Evolutionary conservation across 2,329 filamentous ascomycete genomes (phyloP).

Genomic region (Claviceps fusiformis): DNA sequence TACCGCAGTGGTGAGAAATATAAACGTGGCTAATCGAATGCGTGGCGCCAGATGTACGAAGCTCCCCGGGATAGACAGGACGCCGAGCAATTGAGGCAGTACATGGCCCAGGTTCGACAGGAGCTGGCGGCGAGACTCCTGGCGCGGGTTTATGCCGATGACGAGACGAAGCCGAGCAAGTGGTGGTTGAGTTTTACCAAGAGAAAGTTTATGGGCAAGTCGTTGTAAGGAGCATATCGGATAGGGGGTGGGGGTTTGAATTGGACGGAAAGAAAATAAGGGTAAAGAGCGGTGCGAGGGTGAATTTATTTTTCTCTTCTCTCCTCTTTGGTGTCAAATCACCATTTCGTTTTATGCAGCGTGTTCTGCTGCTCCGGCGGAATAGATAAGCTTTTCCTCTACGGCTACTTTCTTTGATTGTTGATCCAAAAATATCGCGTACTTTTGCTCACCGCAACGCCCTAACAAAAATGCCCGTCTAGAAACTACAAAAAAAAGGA

Average conservation of each 20-base stretch:
- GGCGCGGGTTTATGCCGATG: conserved; percentile 74
- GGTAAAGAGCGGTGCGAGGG: no score
- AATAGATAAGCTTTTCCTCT: no score
- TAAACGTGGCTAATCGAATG: neutral
- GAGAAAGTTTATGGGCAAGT: conserved; percentile 99
- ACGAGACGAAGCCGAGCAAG: conserved; percentile 58
- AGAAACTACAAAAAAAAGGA: no score
- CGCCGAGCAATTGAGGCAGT: conserved; percentile 77
- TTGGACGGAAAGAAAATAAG: no score
- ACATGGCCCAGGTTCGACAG: conserved; percentile 84
- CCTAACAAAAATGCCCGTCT: no score
- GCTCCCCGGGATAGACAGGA: conserved; percentile 75
- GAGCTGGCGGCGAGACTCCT: conserved; percentile 75
- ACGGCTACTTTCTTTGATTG: no score
- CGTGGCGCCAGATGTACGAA: conserved; percentile 58
- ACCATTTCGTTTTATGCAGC: no score
- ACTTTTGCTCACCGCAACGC: no score
- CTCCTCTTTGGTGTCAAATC: neutral
- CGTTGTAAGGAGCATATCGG: conserved; percentile 36
- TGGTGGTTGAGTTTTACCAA: conserved; percentile 99
- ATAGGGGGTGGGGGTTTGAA: neutral
- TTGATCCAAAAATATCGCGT: no score
- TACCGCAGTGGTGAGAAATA: no score
- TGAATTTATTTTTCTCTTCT: no score
- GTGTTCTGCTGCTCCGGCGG: no score